Percentiles rank a stretch among this genome's conserved stretches.
Conservation (phyloP, 768 basidiomycete genomes). For the Amanita pallidorosea region DNA sequence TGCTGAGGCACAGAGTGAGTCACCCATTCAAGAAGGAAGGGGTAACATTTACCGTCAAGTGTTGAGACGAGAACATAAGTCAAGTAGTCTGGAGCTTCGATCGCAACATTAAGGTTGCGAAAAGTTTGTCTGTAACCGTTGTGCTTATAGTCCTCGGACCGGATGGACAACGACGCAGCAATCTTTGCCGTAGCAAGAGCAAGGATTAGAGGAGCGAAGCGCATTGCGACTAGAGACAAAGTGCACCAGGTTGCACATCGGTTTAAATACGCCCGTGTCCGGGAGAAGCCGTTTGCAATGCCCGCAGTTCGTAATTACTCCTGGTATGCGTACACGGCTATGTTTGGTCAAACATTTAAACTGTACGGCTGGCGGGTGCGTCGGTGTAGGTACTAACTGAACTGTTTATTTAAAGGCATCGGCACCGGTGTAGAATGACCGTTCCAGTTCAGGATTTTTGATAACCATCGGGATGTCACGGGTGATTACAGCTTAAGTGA, state of each 20-base stretch:
- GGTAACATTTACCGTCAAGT: conserved; percentile 8
- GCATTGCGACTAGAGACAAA: background rate
- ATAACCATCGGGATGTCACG: too few species aligned
- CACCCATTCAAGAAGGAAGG: background rate
- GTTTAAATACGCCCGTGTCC: background rate
- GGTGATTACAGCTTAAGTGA: too few species aligned
- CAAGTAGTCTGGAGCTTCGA: conserved; percentile 21
- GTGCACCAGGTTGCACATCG: background rate
- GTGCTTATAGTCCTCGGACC: background rate
- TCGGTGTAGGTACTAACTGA: too few species aligned
- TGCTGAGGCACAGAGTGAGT: background rate
- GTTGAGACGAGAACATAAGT: conserved; percentile 26
- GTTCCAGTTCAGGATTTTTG: too few species aligned
- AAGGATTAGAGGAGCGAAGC: background rate
- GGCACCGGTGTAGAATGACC: too few species aligned
- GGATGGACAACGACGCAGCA: background rate
- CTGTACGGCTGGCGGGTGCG: too few species aligned
- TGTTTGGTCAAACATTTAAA: too few species aligned
- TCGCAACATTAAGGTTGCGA: conserved; percentile 18
- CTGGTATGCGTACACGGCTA: too few species aligned
- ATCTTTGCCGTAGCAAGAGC: background rate
- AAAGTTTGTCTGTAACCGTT: conserved; percentile 17
- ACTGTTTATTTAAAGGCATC: too few species aligned
- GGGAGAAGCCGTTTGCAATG: too few species aligned
- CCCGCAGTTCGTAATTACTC: too few species aligned